Conservation (phyloP, 2,329 filamentous ascomycete genomes). For the Fusarium pseudoanthophilum region DNA sequence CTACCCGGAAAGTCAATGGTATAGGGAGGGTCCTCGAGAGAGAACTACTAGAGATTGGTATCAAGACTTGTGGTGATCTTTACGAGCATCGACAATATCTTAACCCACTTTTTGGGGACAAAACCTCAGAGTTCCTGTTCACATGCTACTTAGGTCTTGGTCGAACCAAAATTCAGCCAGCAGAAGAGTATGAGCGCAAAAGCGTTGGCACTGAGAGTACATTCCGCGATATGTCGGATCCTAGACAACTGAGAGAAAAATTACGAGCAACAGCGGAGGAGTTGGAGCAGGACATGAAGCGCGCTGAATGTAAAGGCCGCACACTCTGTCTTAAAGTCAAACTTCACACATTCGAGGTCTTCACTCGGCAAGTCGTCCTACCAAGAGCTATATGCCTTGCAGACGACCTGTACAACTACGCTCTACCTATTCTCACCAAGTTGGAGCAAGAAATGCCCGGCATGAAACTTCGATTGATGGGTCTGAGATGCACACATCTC, state of each 20-base stretch:
- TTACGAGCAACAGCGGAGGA: constrained; percentile 85
- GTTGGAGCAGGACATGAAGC: constrained; percentile 83
- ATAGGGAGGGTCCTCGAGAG: constrained; percentile 94
- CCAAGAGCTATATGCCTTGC: constrained; percentile 77
- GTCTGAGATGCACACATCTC: constrained; percentile 86
- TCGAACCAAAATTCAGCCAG: constrained; percentile 83
- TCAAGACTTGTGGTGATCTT: constrained; percentile 90
- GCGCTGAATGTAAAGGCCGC: constrained; percentile 86
- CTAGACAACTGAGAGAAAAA: constrained; percentile 76
- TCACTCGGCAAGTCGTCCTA: constrained; percentile 81
- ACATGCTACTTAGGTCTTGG: constrained; percentile 88
- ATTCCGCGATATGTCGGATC: constrained; percentile 81
- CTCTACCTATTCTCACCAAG: constrained; percentile 84
- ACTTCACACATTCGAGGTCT: constrained; percentile 91
- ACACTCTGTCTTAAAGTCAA: constrained; percentile 94
- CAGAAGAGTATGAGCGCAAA: constrained; percentile 90
- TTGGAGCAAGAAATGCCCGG: constrained; percentile 84
- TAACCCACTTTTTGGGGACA: constrained; percentile 85
- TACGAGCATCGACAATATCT: constrained; percentile 80
- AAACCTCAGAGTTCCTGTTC: constrained; percentile 87
- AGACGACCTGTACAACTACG: constrained; percentile 84
- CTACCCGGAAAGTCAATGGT: constrained; percentile 92
- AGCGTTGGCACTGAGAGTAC: constrained; percentile 95
- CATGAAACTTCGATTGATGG: constrained; percentile 86
- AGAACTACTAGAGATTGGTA: constrained; percentile 86